These are phyloP conservation scores for Piedraia hortae DNA, from an alignment of 2,329 filamentous ascomycete species.

Conservation along the genomic window DNA sequence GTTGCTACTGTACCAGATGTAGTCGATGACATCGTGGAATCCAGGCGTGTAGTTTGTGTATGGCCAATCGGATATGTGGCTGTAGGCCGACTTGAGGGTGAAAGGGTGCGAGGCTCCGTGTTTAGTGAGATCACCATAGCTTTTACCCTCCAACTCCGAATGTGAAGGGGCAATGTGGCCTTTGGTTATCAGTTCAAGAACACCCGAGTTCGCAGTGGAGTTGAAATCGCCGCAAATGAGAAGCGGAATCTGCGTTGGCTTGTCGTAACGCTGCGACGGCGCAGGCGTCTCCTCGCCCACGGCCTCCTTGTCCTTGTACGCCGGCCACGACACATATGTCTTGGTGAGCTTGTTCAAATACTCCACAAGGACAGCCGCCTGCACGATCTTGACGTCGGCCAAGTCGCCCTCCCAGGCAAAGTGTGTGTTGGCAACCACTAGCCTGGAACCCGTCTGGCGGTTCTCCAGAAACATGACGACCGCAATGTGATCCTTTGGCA, in stretches of 20 bases:
- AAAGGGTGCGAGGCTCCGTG: slow-evolving; percentile 89
- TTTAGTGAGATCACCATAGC: slow-evolving; percentile 80
- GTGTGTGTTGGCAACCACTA: slow-evolving; percentile 86
- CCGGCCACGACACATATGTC: slow-evolving; percentile 51
- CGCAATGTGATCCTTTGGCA: slow-evolving; percentile 94
- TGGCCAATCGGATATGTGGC: slow-evolving; percentile 53
- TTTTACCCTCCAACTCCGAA: slow-evolving; percentile 47
- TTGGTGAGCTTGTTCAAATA: slow-evolving; percentile 66
- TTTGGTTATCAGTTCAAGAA: slow-evolving; percentile 67
- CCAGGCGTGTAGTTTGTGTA: slow-evolving; percentile 94
- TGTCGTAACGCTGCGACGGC: slow-evolving; percentile 66
- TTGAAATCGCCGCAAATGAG: slow-evolving; percentile 93
- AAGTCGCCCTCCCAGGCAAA: slow-evolving; percentile 80
- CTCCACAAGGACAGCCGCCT: slow-evolving; percentile 88
- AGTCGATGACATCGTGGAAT: slow-evolving; percentile 84
- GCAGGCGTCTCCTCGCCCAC: slow-evolving; percentile 28
- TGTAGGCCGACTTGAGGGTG: slow-evolving; percentile 73
- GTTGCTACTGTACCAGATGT: slow-evolving; percentile 93
- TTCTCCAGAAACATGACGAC: slow-evolving; percentile 85
- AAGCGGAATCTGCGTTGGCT: slow-evolving; percentile 65
- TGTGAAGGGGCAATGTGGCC: slow-evolving; percentile 57
- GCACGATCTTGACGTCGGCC: slow-evolving; percentile 86
- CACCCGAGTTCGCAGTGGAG: slow-evolving; percentile 60
- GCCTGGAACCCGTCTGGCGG: slow-evolving; percentile 57
- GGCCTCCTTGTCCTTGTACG: slow-evolving; percentile 28